These are phyloP conservation scores for Pythium oligandrum DNA, from an alignment of 352 stramenopile genomes.

Conservation along the genomic window DNA sequence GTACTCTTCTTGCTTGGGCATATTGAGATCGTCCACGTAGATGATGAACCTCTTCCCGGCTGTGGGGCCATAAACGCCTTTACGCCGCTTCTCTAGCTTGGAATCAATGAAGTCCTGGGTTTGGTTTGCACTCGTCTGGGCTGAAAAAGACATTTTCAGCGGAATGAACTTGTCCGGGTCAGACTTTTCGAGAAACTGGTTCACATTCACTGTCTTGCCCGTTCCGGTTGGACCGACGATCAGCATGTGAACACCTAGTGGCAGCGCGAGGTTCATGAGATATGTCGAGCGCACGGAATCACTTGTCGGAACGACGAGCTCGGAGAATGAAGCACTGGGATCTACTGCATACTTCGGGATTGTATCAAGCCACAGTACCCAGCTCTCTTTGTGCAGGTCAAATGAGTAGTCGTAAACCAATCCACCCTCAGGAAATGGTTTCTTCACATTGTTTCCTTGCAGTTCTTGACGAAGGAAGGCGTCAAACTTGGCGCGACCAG, in stretches of 20 bases:
- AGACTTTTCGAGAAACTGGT: slow-evolving; percentile 86
- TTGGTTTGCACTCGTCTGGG: slow-evolving; percentile 91
- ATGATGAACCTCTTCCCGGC: slow-evolving; percentile 91
- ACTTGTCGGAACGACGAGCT: slow-evolving; percentile 92
- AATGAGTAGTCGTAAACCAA: slow-evolving; percentile 92
- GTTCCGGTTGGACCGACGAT: slow-evolving; percentile 93
- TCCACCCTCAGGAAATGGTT: slow-evolving; percentile 45
- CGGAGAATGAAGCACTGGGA: slow-evolving; percentile 75
- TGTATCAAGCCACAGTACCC: slow-evolving; percentile 91
- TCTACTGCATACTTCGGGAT: slow-evolving; percentile 78
- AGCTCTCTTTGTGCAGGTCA: slow-evolving; percentile 67
- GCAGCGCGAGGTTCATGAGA: slow-evolving; percentile 85
- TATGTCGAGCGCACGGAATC: slow-evolving; percentile 93
- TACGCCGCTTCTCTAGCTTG: slow-evolving; percentile 92
- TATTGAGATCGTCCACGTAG: slow-evolving; percentile 95
- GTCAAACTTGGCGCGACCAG: slow-evolving; percentile 82
- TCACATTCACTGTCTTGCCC: slow-evolving; percentile 94
- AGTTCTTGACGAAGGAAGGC: slow-evolving; percentile 86
- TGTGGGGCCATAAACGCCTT: slow-evolving; percentile 90
- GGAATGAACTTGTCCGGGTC: slow-evolving; percentile 90
- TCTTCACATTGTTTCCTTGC: slow-evolving; percentile 42
- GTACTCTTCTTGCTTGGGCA: slow-evolving; percentile 93
- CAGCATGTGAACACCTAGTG: slow-evolving; percentile 84
- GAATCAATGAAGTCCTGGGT: slow-evolving; percentile 92
- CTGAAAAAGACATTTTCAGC: slow-evolving; percentile 90